Conservation (phyloP, 2,329 filamentous ascomycete species). For the Cryphonectria naterciae region DNA sequence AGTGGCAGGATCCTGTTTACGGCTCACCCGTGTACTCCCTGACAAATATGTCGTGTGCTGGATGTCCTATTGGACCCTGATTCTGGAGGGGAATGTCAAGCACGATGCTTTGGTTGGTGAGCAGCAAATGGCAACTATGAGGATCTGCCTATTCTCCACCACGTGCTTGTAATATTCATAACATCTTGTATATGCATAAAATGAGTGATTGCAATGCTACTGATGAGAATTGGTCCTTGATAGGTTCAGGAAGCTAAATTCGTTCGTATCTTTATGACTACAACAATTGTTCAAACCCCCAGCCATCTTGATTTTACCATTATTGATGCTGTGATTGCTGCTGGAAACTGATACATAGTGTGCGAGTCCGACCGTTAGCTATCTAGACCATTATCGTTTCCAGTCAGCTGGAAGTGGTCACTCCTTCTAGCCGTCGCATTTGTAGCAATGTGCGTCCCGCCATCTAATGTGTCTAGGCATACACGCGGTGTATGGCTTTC, state of each 20-base stretch:
- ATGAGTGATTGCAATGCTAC: background rate
- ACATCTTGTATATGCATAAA: background rate
- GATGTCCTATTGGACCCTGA: conserved; percentile 2
- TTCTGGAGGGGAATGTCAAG: background rate
- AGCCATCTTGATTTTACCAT: background rate
- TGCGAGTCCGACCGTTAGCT: no score
- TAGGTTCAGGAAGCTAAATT: background rate
- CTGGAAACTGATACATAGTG: no score
- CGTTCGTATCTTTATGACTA: no score
- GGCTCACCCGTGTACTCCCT: background rate
- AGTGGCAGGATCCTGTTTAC: conserved; percentile 3
- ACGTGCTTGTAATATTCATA: background rate
- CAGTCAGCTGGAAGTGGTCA: no score
- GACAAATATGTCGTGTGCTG: conserved; percentile 9
- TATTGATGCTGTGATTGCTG: background rate
- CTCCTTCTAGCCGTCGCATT: no score
- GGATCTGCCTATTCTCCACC: background rate
- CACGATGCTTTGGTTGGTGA: background rate
- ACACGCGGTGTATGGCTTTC: no score
- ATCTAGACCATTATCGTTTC: no score
- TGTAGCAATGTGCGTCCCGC: no score
- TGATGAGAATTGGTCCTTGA: background rate
- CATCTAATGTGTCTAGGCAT: no score
- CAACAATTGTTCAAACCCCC: no score
- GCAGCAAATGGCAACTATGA: background rate